A percentile compares a stretch with the other conserved stretches of the same genome.
These are phyloP conservation scores for Metschnikowia similis DNA, from an alignment of 805 yeast genomes.

Conservation along the genomic window DNA sequence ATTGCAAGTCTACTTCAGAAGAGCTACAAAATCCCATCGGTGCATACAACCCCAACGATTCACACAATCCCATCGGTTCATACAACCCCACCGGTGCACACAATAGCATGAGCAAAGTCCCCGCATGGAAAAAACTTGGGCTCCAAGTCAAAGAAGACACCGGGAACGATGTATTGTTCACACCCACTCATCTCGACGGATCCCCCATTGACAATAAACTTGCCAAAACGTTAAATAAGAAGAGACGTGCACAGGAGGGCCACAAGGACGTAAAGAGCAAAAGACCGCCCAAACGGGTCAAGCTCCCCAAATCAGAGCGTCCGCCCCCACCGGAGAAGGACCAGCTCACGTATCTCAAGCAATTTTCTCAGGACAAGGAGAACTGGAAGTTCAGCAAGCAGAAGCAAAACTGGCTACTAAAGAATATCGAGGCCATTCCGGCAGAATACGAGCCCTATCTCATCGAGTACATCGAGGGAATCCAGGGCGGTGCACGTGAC, in stretches of 20 bases:
- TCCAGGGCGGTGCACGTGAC: constrained; percentile 67
- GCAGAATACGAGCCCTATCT: constrained; percentile 49
- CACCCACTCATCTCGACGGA: constrained; percentile 43
- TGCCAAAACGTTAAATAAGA: constrained; percentile 38
- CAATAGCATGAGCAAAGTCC: constrained; percentile 33
- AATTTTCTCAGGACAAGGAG: constrained; percentile 49
- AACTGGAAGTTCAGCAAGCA: constrained; percentile 84
- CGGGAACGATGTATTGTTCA: constrained; percentile 42
- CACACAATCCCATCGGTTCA: not conserved
- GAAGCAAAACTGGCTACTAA: constrained; percentile 81
- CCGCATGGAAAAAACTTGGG: constrained; percentile 84
- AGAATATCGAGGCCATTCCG: constrained; percentile 53
- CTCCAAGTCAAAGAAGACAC: constrained; percentile 51
- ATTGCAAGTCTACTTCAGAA: not conserved
- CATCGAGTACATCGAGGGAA: constrained; percentile 48
- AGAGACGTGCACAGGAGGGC: constrained; percentile 21
- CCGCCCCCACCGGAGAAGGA: constrained; percentile 74
- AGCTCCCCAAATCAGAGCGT: constrained; percentile 64
- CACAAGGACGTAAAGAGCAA: constrained; percentile 22
- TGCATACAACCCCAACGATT: not conserved
- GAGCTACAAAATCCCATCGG: not conserved
- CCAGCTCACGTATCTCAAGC: constrained; percentile 62
- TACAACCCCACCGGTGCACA: not conserved
- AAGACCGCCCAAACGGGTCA: constrained; percentile 67
- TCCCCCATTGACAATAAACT: constrained; percentile 39